Evolutionary conservation across 1,139 yeast species (phyloP).

Genomic region (Fermentozyma sake): DNA sequence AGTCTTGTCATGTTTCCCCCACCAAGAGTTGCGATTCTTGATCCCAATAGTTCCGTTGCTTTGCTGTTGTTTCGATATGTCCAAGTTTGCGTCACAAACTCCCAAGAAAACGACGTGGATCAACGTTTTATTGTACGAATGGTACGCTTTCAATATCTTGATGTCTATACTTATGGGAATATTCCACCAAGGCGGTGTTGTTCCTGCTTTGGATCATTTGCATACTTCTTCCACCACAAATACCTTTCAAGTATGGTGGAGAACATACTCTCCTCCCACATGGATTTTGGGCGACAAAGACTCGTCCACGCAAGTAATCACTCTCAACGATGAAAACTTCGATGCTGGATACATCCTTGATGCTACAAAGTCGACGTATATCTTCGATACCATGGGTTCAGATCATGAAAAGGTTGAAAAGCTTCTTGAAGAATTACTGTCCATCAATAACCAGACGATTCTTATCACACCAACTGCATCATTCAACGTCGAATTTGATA

Average conservation of each 20-base stretch:
- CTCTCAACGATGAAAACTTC: conserved; percentile 12
- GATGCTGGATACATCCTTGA: conserved; percentile 9
- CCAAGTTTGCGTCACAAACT: conserved; percentile 10
- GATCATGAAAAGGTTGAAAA: conserved; percentile 22
- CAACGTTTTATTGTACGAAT: conserved; percentile 27
- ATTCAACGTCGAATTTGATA: conserved; percentile 22
- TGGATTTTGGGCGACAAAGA: conserved; percentile 61
- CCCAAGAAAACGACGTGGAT: background rate
- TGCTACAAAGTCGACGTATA: conserved; percentile 10
- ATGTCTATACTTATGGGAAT: conserved; percentile 71
- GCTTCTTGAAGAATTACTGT: conserved; percentile 12
- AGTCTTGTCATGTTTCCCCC: conserved; percentile 70
- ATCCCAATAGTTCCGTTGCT: conserved; percentile 72
- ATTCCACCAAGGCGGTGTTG: conserved; percentile 86
- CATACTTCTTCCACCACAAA: conserved; percentile 11
- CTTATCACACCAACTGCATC: conserved; percentile 51
- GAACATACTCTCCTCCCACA: conserved; percentile 88
- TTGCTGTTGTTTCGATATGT: conserved; percentile 56
- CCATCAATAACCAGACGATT: too few species aligned
- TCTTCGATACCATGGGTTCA: conserved; percentile 59
- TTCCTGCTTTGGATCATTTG: conserved; percentile 53
- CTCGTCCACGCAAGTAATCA: conserved; percentile 14
- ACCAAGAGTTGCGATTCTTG: conserved; percentile 86
- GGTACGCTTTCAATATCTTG: conserved; percentile 63
- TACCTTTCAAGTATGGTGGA: conserved; percentile 76